Base-by-base conservation (phyloP, 2,329 filamentous ascomycete genomes). In the Tolypocladium tundrense region DNA sequence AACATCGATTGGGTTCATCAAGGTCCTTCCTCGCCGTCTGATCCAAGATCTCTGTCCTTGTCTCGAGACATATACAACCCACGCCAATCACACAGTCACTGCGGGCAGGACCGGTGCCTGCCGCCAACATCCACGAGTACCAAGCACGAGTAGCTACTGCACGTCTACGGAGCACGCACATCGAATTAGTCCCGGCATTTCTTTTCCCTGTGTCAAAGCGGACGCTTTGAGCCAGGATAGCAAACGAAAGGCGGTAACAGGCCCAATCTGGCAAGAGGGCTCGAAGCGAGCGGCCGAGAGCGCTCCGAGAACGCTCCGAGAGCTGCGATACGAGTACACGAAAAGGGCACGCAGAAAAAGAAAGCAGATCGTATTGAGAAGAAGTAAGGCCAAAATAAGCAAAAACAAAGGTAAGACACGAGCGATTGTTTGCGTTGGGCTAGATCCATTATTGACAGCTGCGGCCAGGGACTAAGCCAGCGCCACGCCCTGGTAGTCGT, bases 321-420 rank as follows among this genome's bases (percentile, higher is more conserved):
- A 35, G 48, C 45, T 50, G 27, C 48, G n/a, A 8, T 27, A 16
- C 45, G 14, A 4, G 45, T 27, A 9, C 16, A 50, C 31, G 27
- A 35, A 19, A 56, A 39, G 43, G 45, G 16, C 43, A 7, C n/a
- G 11, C 16, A 33, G n/a, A 24, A 35, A 24, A 16, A 21, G 31
- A 19, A 37, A 35, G 13, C 19, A 27, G n/a, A 19, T 35, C 8
- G 19, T 21, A 11, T 33, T 27, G 27, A 54, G 19, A 43, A 33
- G 39, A 43, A 54, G 40, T 40, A 33, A 54, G 27, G 40, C 40
- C 37, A 41, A 41, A 53, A 50, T 42, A 43, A 39, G 40, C 24
- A 52, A 50, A 43, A 40, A 50, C 40, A 48, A 57, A 48, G 41
- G 60, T 60, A 43, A 61, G 54, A 61, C 60, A 58, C 6, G 13